phyloP scores from a whole-genome alignment of 495 filamentous ascomycete species.

The Penicillium angulare region DNA sequence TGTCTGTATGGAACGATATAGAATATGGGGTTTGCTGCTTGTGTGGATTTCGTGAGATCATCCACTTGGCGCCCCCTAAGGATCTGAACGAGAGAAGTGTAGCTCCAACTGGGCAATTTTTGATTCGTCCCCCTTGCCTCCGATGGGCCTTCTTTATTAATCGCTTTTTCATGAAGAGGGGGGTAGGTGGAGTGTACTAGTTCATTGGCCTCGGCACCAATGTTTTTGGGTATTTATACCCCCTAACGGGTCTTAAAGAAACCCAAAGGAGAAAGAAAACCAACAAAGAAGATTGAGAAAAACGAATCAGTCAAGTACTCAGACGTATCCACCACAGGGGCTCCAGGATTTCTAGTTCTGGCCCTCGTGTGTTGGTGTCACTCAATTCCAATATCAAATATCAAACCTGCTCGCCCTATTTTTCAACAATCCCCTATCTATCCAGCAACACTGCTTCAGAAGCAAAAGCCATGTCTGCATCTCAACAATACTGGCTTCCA shows the following conservation, averaged over 20 bases:
- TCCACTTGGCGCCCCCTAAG: slow-evolving; percentile 7
- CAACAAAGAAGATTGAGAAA: not conserved
- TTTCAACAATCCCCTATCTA: no score
- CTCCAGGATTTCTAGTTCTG: not conserved
- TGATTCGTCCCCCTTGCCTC: slow-evolving; percentile 12
- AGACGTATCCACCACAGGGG: not conserved
- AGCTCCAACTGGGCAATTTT: slow-evolving; percentile 5
- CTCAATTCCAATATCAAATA: not conserved
- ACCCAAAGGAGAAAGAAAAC: not conserved
- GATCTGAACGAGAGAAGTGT: slow-evolving; percentile 2
- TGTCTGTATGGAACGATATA: not conserved
- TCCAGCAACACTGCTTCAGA: not conserved
- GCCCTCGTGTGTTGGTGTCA: not conserved
- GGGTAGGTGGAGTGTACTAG: not conserved
- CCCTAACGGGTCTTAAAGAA: not conserved
- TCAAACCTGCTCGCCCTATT: not conserved
- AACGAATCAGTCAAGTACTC: not conserved
- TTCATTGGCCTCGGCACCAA: not conserved
- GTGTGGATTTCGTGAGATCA: slow-evolving; percentile 15
- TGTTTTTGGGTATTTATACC: slow-evolving; percentile 7
- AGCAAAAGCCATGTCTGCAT: slow-evolving; percentile 35
- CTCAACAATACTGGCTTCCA: slow-evolving; percentile 53
- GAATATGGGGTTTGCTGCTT: not conserved
- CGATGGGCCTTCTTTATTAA: not conserved
- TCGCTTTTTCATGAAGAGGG: not conserved